Conservation (phyloP, 1,139 yeast species). For the Blastobotrys indianensis region DNA sequence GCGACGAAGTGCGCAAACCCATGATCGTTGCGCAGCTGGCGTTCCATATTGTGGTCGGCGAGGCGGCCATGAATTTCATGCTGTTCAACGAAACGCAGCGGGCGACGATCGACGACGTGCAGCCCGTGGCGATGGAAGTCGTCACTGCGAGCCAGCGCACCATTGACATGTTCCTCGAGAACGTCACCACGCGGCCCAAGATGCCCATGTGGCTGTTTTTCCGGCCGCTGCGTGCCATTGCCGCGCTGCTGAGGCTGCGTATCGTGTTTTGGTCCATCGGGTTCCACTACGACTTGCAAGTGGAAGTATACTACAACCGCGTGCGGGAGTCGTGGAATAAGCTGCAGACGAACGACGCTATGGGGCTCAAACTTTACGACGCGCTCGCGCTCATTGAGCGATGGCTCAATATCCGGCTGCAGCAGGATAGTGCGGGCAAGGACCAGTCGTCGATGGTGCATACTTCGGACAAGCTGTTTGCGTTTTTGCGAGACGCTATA, state of each 20-base stretch:
- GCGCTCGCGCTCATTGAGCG: too few relatives aligned
- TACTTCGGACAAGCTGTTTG: constrained; percentile 1
- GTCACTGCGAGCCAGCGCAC: not conserved
- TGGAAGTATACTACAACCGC: constrained; percentile 3
- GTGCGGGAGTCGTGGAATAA: constrained; percentile 4
- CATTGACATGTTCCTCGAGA: not conserved
- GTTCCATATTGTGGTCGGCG: not conserved
- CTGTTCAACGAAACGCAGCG: not conserved
- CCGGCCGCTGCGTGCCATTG: constrained; percentile 4
- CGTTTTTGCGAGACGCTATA: too few relatives aligned
- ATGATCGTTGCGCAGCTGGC: not conserved
- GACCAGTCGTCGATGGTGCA: not conserved
- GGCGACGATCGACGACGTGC: not conserved
- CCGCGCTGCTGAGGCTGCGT: constrained; percentile 5
- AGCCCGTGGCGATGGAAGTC: constrained; percentile 1
- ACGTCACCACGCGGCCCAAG: not conserved
- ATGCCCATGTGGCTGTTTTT: constrained; percentile 7
- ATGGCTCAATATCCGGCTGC: too few relatives aligned
- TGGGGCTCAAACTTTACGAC: too few relatives aligned
- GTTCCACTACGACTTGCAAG: not conserved
- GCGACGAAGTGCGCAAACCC: constrained; percentile 1
- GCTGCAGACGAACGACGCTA: too few relatives aligned
- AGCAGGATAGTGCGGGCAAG: not conserved
- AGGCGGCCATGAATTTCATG: constrained; percentile 1
- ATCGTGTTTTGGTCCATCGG: constrained; percentile 8